Evolutionary conservation across 768 basidiomycete genomes (phyloP).

Genomic region (Rhizopogon roseolus): DNA sequence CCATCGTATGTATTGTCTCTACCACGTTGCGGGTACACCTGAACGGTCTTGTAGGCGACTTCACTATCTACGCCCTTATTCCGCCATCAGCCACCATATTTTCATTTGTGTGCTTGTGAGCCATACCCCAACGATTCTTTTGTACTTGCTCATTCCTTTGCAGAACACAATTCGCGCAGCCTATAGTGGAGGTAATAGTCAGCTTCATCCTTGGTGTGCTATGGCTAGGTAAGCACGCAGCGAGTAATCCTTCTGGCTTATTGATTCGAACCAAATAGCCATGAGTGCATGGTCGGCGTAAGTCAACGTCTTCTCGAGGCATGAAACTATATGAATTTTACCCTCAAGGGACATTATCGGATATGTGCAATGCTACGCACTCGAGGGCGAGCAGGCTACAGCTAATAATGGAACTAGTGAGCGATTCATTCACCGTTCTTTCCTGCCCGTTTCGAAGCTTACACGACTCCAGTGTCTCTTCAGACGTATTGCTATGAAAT

Average conservation of each 20-base stretch:
- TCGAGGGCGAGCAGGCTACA: slow-evolving; percentile 43
- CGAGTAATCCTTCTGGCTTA: slow-evolving; percentile 2
- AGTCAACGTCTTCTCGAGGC: slow-evolving; percentile 15
- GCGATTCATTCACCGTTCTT: slow-evolving; percentile 14
- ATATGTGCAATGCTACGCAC: slow-evolving; percentile 49
- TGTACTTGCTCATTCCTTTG: slow-evolving; percentile 1
- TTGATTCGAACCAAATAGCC: slow-evolving; percentile 34
- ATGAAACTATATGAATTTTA: slow-evolving; percentile 4
- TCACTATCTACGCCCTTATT: slow-evolving; percentile 63
- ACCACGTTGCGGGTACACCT: background rate
- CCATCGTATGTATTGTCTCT: slow-evolving; percentile 43
- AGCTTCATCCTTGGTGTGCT: slow-evolving; percentile 54
- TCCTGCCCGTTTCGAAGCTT: slow-evolving; percentile 1
- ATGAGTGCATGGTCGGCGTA: slow-evolving; percentile 76
- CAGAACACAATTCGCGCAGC: slow-evolving; percentile 70
- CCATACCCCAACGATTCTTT: background rate
- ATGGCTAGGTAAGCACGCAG: slow-evolving; percentile 58
- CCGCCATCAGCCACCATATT: slow-evolving; percentile 65
- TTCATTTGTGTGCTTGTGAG: slow-evolving; percentile 54
- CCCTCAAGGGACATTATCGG: slow-evolving; percentile 64
- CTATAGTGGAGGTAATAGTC: slow-evolving; percentile 52
- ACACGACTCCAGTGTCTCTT: slow-evolving; percentile 40
- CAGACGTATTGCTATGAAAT: slow-evolving; percentile 69
- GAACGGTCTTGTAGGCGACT: slow-evolving; percentile 45
- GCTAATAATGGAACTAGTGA: slow-evolving; percentile 51